These are phyloP conservation scores for Fusarium sp. DNA, from an alignment of 2,329 filamentous ascomycete genomes.

Conservation along the genomic window DNA sequence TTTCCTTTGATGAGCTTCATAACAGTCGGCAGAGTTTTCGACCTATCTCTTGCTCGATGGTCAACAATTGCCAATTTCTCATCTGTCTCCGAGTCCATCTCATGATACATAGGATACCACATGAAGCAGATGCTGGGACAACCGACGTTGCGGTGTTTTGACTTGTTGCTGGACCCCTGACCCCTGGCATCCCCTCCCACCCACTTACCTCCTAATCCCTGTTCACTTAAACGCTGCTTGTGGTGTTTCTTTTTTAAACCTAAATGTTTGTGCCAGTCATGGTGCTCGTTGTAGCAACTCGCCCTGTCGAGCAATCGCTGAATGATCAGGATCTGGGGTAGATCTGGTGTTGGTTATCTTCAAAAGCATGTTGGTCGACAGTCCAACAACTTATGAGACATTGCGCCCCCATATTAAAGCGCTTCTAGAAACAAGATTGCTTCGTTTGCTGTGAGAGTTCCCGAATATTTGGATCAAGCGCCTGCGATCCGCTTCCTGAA, in stretches of 20 bases:
- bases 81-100: background rate
- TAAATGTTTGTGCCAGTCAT: slow-evolving; percentile 8
- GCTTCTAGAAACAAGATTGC: slow-evolving; percentile 30
- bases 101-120: slow-evolving; percentile 27
- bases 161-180: slow-evolving; percentile 20
- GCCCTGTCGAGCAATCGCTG: slow-evolving; percentile 6
- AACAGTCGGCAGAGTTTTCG: background rate
- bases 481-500: slow-evolving; percentile 14
- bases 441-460: slow-evolving; percentile 5
- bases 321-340: slow-evolving; percentile 19
- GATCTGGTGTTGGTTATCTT: slow-evolving; percentile 29
- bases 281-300: slow-evolving; percentile 10
- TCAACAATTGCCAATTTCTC: background rate
- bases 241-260: slow-evolving; percentile 33
- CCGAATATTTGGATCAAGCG: slow-evolving; percentile 8
- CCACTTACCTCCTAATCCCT: slow-evolving; percentile 22
- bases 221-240: slow-evolving; percentile 11
- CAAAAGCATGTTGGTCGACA: slow-evolving; percentile 15
- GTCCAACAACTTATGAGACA: slow-evolving; percentile 14
- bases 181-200: slow-evolving; percentile 24
- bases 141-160: slow-evolving; percentile 30
- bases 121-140: slow-evolving; percentile 38
- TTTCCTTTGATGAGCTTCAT: slow-evolving; percentile 15
- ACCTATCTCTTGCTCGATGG: background rate
- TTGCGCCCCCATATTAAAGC: slow-evolving; percentile 23